Base-by-base conservation (phyloP, 495 filamentous ascomycete species). In the Parathielavia hyrcaniae region DNA sequence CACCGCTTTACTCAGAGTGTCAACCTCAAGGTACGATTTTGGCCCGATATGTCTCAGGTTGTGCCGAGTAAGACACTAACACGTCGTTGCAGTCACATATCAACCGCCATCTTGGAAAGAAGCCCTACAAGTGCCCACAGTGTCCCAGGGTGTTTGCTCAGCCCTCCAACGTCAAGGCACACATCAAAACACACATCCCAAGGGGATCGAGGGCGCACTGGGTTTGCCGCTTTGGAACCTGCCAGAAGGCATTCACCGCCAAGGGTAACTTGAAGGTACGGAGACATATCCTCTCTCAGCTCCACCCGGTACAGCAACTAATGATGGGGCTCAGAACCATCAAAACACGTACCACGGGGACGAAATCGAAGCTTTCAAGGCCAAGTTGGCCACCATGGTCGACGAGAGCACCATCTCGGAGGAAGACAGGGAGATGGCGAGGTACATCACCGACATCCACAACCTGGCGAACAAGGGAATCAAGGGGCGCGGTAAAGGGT, bases 401-500 rank as follows among this genome's bases (percentile, higher is more conserved):
- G 80, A 87, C 47, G 79, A 78, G 6, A 81, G 85, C 35, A 73
- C 78, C 7, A 83, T 92, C 54, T 78, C 80, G 5, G 70, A 77
- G 2, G 76, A 82, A 39, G 92, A 97, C 62, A 84, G 82, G 59
- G 88, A 89, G 57, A 72, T 97, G 35, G 91, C 87, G 79, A 81
- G 88, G 64, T 95, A 96, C 68, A 95, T 97, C 62, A 83, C 85
- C 3, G 79, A 79, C 1, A 73, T 96, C 19, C 96, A 96, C 79
- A 96, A 96, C 76, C 92, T 96, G 70, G 90, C 86, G 71, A 97
- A 97, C 77, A 96, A 95, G 71, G 92, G 92, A 2, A 96, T 97
- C 75, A 97, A 97, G 71, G 92, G 92, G 8, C 86, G 92, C 13
- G 92, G 92, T 19, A 91, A 91, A 70, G 86, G 93, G 69, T 81